Evolutionary conservation across 169 alveolate genomes (phyloP).

Genomic region (Eimeria sp.): DNA sequence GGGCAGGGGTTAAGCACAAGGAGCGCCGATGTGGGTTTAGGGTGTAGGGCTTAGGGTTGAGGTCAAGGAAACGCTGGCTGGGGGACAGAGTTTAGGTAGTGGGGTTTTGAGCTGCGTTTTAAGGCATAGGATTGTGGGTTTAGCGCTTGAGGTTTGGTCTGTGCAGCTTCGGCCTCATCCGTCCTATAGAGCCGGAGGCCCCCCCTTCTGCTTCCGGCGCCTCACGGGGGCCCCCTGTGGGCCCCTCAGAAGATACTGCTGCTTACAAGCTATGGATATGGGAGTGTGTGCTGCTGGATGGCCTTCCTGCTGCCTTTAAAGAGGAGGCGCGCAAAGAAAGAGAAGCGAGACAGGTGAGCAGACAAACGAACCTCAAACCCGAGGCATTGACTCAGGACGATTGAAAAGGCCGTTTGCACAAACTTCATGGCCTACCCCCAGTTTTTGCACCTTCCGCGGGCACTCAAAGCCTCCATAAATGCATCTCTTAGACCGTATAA

Average conservation of each 20-base stretch:
- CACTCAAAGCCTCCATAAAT: no score
- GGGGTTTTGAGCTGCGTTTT: no score
- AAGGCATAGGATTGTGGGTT: not conserved
- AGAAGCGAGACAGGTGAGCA: slow-evolving; percentile 49
- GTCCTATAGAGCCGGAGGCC: slow-evolving; percentile 12
- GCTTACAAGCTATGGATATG: slow-evolving; percentile 68
- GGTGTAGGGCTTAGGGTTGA: not conserved
- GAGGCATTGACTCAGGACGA: not conserved
- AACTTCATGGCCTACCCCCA: no score
- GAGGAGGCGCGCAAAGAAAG: slow-evolving; percentile 67
- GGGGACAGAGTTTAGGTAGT: not conserved
- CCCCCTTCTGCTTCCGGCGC: not conserved
- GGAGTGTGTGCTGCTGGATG: slow-evolving; percentile 78
- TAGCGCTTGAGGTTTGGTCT: not conserved
- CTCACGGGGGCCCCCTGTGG: not conserved
- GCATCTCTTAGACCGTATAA: no score
- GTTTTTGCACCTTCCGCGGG: no score
- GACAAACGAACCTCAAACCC: not conserved
- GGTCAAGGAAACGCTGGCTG: not conserved
- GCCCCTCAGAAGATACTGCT: slow-evolving; percentile 39
- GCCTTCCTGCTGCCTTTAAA: slow-evolving; percentile 68
- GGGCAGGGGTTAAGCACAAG: no score
- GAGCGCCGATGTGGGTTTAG: no score
- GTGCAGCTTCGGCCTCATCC: slow-evolving; percentile 38
- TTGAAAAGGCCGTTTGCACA: no score